phyloP scores from a whole-genome alignment of 2,329 filamentous ascomycete genomes.

The Arthrobotrys sphaeroides region DNA sequence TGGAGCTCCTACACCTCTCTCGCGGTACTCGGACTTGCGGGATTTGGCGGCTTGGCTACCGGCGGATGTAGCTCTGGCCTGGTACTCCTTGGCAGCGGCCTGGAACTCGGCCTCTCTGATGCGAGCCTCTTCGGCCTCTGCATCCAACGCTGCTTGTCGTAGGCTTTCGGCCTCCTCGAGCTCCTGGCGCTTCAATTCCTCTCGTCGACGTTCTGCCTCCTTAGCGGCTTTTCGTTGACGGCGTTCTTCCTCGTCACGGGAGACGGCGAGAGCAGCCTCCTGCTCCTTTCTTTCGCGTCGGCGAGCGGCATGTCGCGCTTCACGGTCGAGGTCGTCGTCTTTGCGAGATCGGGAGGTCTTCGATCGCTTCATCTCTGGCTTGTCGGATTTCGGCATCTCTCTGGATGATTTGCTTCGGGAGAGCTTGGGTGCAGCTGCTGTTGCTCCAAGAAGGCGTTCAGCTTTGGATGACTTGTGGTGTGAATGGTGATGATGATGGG shows the following conservation, averaged over 20 bases:
- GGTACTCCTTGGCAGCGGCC: constrained; percentile 42
- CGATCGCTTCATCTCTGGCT: constrained; percentile 45
- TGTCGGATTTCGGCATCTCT: constrained; percentile 32
- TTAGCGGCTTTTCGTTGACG: constrained; percentile 44
- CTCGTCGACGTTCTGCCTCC: constrained; percentile 41
- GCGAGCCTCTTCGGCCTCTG: constrained; percentile 49
- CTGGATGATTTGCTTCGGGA: constrained; percentile 32
- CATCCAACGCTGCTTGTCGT: constrained; percentile 35
- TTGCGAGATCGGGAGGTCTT: constrained; percentile 49
- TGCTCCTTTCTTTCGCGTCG: constrained; percentile 43
- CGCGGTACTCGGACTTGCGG: constrained; percentile 47
- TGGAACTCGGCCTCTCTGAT: constrained; percentile 47
- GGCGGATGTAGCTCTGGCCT: constrained; percentile 45
- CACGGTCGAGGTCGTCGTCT: constrained; percentile 48
- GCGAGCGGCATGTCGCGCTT: constrained; percentile 45
- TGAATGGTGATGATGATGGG: constrained; percentile 12
- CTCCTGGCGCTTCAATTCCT: constrained; percentile 40
- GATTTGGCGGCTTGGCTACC: constrained; percentile 48
- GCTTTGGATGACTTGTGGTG: constrained; percentile 35
- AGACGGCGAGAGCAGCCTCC: constrained; percentile 43
- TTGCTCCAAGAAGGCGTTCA: constrained; percentile 43
- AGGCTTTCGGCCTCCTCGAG: constrained; percentile 47
- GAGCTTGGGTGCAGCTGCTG: constrained; percentile 6
- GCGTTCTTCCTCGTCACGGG: constrained; percentile 47
- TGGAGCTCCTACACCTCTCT: constrained; percentile 30